phyloP scores from a whole-genome alignment of 1,284 basidiomycete species.

The Ustilago curta region DNA sequence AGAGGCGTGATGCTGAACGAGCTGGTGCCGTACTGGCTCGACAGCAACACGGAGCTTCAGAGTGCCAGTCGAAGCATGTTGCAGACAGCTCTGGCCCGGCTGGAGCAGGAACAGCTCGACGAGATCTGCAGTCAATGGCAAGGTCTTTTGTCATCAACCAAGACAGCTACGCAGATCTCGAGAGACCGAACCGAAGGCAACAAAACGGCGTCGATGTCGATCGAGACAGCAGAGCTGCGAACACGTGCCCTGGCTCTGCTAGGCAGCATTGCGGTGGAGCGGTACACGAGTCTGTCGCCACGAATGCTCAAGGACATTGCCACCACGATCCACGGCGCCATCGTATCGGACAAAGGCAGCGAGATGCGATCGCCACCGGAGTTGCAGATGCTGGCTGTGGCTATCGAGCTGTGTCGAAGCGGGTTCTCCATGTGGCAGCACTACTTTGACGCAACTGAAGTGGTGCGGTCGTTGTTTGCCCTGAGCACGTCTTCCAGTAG shows the following conservation, averaged over 20 bases:
- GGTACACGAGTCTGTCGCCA: conserved; percentile 83
- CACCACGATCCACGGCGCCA: conserved; percentile 76
- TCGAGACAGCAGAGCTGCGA: conserved; percentile 15
- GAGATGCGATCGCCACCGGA: conserved; percentile 68
- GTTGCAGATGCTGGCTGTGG: conserved; percentile 75
- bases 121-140: conserved; percentile 57
- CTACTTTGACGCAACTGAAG: conserved; percentile 89
- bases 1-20: conserved; percentile 76
- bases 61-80: conserved; percentile 38
- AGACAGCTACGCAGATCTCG: background rate
- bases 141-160: conserved; percentile 52
- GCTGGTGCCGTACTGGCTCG: conserved; percentile 74
- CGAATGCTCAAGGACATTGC: conserved; percentile 81
- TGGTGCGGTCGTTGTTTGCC: conserved; percentile 85
- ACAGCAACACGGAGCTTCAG: conserved; percentile 49
- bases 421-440: conserved; percentile 95
- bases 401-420: conserved; percentile 87
- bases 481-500: conserved; percentile 69
- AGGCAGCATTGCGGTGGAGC: conserved; percentile 80
- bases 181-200: conserved; percentile 11
- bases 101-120: conserved; percentile 34
- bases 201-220: conserved; percentile 6
- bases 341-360: conserved; percentile 26
- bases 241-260: conserved; percentile 41
- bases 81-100: conserved; percentile 14